Base-by-base conservation (phyloP, 768 basidiomycete species). In the Tricholoma sp. region DNA sequence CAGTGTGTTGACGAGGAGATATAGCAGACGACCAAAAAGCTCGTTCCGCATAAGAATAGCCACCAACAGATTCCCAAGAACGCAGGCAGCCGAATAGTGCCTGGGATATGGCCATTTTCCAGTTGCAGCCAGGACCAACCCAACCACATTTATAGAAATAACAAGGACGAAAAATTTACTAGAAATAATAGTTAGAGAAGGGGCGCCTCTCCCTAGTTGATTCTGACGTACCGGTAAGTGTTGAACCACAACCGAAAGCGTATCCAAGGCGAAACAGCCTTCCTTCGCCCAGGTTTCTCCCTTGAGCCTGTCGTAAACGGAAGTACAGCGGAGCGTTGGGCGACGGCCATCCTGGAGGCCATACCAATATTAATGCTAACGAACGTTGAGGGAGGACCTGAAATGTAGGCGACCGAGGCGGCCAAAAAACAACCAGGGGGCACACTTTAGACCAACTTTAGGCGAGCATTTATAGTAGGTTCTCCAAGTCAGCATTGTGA, bases 1-100 rank as follows among this genome's bases (percentile, higher is more conserved):
- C 27, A 79, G 69, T 0, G 83, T 88, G 66, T 89, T 92, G 59
- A 89, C 81, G 19, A 85, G 63, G 47, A 84, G 69, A 66, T 91
- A 93, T 12, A 93, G 65, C 34, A 83, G 69, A n/a, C 91, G 85
- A 9, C 89, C 88, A 60, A 92, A 92, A 1, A 91, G 74, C 62
- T 93, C 91, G 63, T 93, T 93, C 19, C 91, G 79, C 76, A 89
- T 82, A 19, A 93, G 76, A 56, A 92, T 83, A 5, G 89, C 83
- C 22, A 81, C 71, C 61, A 84, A 81, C 50, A 93, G 69, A 62
- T 93, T 93, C 0, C 88, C 91, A 1, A 90, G 74, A 8, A 87
- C 85, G 56, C 90, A 78, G 10, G 88, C 87, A 62, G 88, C 84
- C 16, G 85, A 80, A 63, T 86, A 87, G 55, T 74, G 69, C 16